phyloP scores from a whole-genome alignment of 2,329 filamentous ascomycete species.

The Paecilomyces fulvus region DNA sequence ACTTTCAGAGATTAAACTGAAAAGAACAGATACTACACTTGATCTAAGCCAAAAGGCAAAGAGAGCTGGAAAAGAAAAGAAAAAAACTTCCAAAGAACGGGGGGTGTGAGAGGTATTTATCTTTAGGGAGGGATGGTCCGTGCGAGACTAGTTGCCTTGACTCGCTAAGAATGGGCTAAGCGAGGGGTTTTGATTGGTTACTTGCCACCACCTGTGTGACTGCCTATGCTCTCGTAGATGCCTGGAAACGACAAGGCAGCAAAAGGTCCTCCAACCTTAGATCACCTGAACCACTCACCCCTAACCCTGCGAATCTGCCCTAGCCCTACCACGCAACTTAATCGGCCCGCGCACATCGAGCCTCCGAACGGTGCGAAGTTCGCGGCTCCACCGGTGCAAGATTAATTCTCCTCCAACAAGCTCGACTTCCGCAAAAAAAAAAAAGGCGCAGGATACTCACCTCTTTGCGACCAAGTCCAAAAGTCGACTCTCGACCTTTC shows the following conservation, averaged over 20 bases:
- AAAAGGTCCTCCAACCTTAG: background rate
- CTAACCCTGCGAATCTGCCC: background rate
- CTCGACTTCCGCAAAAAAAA: constrained; percentile 14
- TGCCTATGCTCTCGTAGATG: background rate
- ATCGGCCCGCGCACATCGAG: constrained; percentile 21
- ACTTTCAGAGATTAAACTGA: constrained; percentile 94
- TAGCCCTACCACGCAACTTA: constrained; percentile 16
- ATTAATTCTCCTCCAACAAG: constrained; percentile 17
- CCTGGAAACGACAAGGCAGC: background rate
- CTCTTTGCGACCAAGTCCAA: constrained; percentile 59
- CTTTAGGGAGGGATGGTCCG: constrained; percentile 6
- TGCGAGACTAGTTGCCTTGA: constrained; percentile 4
- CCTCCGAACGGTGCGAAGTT: background rate
- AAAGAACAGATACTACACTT: constrained; percentile 96
- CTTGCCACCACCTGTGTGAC: no score
- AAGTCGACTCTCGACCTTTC: constrained; percentile 15
- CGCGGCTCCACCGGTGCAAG: constrained; percentile 18
- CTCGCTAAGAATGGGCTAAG: background rate
- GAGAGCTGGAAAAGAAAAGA: constrained; percentile 41
- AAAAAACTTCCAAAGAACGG: constrained; percentile 24
- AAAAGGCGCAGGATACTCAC: constrained; percentile 75
- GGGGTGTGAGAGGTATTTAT: constrained; percentile 22
- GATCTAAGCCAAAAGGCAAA: constrained; percentile 66
- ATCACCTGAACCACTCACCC: background rate
- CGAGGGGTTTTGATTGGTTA: background rate